Evolutionary conservation across 768 basidiomycete species (phyloP).

Genomic region (Punctularia strigosozonata): DNA sequence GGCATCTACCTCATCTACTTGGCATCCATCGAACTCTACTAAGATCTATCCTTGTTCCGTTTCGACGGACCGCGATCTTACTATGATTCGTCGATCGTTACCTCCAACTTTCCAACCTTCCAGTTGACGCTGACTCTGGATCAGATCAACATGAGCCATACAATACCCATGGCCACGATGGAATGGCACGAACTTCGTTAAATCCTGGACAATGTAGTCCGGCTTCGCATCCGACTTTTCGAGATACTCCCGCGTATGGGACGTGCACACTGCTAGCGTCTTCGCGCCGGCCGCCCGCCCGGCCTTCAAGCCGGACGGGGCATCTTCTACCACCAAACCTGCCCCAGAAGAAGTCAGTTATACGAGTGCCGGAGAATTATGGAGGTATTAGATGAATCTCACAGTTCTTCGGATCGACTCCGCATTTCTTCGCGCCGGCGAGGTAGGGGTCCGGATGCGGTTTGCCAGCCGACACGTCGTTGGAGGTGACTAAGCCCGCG

Average conservation of each 20-base stretch:
- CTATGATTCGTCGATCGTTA: conserved; percentile 28
- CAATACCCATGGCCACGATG: neutral
- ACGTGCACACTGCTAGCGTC: conserved; percentile 79
- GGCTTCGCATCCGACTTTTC: conserved; percentile 39
- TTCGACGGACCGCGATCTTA: conserved; percentile 5
- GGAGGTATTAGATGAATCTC: conserved; percentile 10
- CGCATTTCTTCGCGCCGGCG: conserved; percentile 53
- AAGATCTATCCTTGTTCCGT: too few relatives aligned
- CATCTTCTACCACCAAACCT: conserved; percentile 88
- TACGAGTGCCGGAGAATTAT: neutral
- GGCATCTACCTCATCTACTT: too few relatives aligned
- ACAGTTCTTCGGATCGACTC: conserved; percentile 49
- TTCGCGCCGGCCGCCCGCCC: conserved; percentile 67
- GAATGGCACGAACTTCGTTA: conserved; percentile 41
- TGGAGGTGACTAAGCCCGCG: conserved; percentile 58
- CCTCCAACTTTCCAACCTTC: conserved; percentile 33
- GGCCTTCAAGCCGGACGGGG: conserved; percentile 68
- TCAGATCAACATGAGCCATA: conserved; percentile 1
- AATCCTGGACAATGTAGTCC: conserved; percentile 57
- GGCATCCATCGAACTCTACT: too few relatives aligned
- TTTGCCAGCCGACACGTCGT: conserved; percentile 64
- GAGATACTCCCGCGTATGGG: conserved; percentile 47
- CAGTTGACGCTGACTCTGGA: conserved; percentile 26
- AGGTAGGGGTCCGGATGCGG: conserved; percentile 87
- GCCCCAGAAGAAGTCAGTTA: neutral